Evolutionary conservation across 768 basidiomycete genomes (phyloP), one percentile per base, ranked within the genome.

Genomic region (Imleria badia): DNA sequence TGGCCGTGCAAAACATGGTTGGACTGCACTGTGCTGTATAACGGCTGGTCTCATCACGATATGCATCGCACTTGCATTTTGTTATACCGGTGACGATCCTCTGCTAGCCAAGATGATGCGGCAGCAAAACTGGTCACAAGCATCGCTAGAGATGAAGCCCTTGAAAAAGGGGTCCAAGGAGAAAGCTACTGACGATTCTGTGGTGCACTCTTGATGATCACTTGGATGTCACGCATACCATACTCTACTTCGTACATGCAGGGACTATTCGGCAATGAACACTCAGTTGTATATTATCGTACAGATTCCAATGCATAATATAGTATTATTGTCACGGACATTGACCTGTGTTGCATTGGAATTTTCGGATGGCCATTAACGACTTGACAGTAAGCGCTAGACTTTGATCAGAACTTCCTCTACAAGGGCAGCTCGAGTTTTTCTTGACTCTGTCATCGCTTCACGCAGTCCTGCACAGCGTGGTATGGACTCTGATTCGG

Each of bases 11-110:
- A 66, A 53, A 30, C 68, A 75, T 15, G 88, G 88, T 8, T 90
- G 88, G 87, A 70, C 77, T 45, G 81, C 76, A 14, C 64, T 89
- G 8, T 84, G 79, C 56, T 60, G 81, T 23, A 64, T 87, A 14
- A 73, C 76, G 13, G 69, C 75, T 3, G 78, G 73, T 3, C 54
- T 85, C 11, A 67, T 83, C 26, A 48, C 64, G 14, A 30, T 77
- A 17, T 61, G 76, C 60, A 42, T 77, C 36, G 17, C 75, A 2
- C 66, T 85, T 11, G 66, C 75, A 0, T 68, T 78, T 43, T 73
- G 71, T 36, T 84, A 70, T 56, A 78, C 76, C n/a, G 86, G 85
- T 5, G 76, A 73, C 22, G 65, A 73, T 22, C 81, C 80, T 13
- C 51, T 82, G 30, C 55, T 74, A 12, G 38, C 56, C 40, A 69